phyloP scores from a whole-genome alignment of 805 yeast species.

The Torulaspora franciscae region DNA sequence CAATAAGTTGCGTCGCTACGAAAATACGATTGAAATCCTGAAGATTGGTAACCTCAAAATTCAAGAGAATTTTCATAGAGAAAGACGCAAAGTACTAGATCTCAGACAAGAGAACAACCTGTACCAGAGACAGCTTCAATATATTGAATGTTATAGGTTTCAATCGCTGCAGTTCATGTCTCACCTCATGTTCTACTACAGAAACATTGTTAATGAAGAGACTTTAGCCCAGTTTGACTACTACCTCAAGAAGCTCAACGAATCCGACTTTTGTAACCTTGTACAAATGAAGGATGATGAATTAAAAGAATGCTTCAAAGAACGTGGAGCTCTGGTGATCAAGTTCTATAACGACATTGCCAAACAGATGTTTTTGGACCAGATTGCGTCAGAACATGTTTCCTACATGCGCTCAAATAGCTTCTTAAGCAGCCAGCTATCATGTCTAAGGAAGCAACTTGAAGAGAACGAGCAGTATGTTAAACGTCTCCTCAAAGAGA shows the following conservation, averaged over 20 bases:
- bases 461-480: conserved; percentile 16
- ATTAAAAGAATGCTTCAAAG: conserved; percentile 6
- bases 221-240: conserved; percentile 19
- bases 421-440: conserved; percentile 23
- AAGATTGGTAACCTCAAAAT: conserved; percentile 19
- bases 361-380: conserved; percentile 21
- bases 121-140: conserved; percentile 16
- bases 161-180: conserved; percentile 31
- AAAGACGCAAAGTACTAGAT: conserved; percentile 27
- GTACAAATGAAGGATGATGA: conserved; percentile 4
- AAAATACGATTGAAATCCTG: conserved; percentile 14
- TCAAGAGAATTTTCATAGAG: conserved; percentile 23
- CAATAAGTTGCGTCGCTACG: conserved; percentile 10
- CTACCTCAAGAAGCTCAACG: conserved; percentile 17
- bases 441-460: conserved; percentile 20
- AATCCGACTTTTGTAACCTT: conserved; percentile 1
- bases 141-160: conserved; percentile 21
- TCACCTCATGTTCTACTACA: conserved; percentile 27
- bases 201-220: conserved; percentile 19
- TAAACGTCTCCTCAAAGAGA: conserved; percentile 13
- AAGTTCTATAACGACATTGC: conserved; percentile 24
- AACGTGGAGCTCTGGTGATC: conserved; percentile 9
- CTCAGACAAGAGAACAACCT: conserved; percentile 18
- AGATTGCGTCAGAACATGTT: conserved; percentile 22
- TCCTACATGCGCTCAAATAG: conserved; percentile 24